Evolutionary conservation across 805 yeast species (phyloP).

Genomic region (Suhomyces tanzawaensis): DNA sequence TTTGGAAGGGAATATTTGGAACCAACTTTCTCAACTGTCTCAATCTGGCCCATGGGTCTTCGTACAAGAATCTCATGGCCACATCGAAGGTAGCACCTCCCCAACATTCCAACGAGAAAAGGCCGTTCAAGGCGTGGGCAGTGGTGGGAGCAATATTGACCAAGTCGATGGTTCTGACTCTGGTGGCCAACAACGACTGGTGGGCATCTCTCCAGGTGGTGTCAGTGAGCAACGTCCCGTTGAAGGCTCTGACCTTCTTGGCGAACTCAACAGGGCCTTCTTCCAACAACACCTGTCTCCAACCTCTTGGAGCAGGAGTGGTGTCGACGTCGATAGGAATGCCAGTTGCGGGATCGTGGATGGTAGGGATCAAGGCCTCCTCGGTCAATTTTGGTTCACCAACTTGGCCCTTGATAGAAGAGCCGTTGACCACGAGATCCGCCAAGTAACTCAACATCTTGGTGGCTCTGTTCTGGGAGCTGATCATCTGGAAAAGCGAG

Average conservation of each 20-base stretch:
- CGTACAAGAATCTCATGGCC: slow-evolving; percentile 96
- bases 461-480: slow-evolving; percentile 95
- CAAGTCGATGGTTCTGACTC: slow-evolving; percentile 93
- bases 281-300: slow-evolving; percentile 84
- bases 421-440: slow-evolving; percentile 93
- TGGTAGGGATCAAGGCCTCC: slow-evolving; percentile 72
- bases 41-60: slow-evolving; percentile 98
- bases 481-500: slow-evolving; percentile 86
- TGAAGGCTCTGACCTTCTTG: slow-evolving; percentile 73
- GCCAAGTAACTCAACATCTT: slow-evolving; percentile 88
- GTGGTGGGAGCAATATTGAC: slow-evolving; percentile 92
- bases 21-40: slow-evolving; percentile 83
- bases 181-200: slow-evolving; percentile 94
- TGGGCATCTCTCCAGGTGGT: slow-evolving; percentile 99
- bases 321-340: slow-evolving; percentile 56
- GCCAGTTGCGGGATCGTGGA: slow-evolving; percentile 62
- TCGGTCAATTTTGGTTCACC: slow-evolving; percentile 82
- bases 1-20: slow-evolving; percentile 98
- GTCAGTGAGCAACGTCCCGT: slow-evolving; percentile 93
- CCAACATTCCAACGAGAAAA: slow-evolving; percentile 98
- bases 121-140: slow-evolving; percentile 83
- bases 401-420: slow-evolving; percentile 91
- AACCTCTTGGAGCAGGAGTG: slow-evolving; percentile 67
- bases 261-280: slow-evolving; percentile 92
- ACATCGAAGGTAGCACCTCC: slow-evolving; percentile 99